Evolutionary conservation across 2,329 filamentous ascomycete genomes (phyloP).

Genomic region (Aquanectria penicillioides): DNA sequence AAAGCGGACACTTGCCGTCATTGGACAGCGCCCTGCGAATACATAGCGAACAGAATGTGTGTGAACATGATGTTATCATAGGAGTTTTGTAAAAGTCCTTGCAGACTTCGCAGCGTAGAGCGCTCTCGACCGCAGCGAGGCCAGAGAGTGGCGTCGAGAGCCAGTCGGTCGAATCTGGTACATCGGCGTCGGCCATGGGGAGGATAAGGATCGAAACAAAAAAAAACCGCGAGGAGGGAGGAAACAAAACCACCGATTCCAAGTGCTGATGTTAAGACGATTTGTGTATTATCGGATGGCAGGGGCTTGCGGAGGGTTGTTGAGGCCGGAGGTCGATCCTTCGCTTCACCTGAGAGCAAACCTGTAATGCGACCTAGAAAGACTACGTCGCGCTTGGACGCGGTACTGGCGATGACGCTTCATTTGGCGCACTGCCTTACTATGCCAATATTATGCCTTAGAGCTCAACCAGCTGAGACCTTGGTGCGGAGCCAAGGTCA

Average conservation of each 20-base stretch:
- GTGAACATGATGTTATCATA: constrained; percentile 92
- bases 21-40: constrained; percentile 86
- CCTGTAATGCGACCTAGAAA: too few species aligned
- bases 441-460: constrained; percentile 11
- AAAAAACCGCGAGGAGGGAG: too few species aligned
- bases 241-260: too few species aligned
- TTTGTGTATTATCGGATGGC: too few species aligned
- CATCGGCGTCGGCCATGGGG: constrained; percentile 49
- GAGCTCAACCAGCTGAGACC: not conserved
- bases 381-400: constrained; percentile 38
- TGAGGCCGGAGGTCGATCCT: too few species aligned
- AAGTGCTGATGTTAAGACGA: too few species aligned
- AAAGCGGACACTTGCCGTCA: constrained; percentile 89
- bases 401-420: constrained; percentile 30
- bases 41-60: constrained; percentile 97
- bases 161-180: constrained; percentile 89
- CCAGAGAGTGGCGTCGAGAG: constrained; percentile 73
- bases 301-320: not conserved
- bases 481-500: not conserved
- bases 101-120: constrained; percentile 94
- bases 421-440: not conserved
- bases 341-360: too few species aligned
- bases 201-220: not conserved
- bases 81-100: constrained; percentile 97
- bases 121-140: constrained; percentile 79